Percentiles rank a stretch among this genome's conserved stretches.
phyloP scores from a whole-genome alignment of 2,329 filamentous ascomycete genomes.

The Pseudonectria foliicola region DNA sequence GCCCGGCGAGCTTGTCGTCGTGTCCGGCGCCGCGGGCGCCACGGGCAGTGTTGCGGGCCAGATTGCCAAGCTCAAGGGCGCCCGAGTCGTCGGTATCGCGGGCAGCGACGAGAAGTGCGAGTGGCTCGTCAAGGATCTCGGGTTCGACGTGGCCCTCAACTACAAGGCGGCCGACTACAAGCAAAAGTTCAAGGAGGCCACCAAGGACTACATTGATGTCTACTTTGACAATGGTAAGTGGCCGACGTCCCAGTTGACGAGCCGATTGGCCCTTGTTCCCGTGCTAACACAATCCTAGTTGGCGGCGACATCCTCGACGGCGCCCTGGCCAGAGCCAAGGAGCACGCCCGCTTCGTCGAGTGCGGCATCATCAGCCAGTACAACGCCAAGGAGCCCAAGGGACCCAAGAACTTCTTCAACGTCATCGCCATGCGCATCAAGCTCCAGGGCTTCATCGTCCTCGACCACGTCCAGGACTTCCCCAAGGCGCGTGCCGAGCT shows the following conservation, averaged over 20 bases:
- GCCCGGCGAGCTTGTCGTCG: conserved; percentile 66
- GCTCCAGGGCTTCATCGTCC: conserved; percentile 68
- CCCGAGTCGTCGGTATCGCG: conserved; percentile 55
- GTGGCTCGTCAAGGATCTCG: conserved; percentile 57
- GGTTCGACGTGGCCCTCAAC: conserved; percentile 61
- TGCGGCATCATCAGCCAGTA: conserved; percentile 68
- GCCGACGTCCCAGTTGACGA: rapidly evolving
- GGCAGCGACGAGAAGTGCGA: conserved; percentile 60
- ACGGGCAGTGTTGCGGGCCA: conserved; percentile 72
- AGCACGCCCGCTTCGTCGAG: conserved; percentile 60
- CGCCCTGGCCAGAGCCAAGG: conserved; percentile 55
- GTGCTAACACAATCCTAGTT: conserved; percentile 31
- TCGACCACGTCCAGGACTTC: conserved; percentile 59
- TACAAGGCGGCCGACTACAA: conserved; percentile 60
- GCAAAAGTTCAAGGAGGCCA: conserved; percentile 52
- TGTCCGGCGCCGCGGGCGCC: conserved; percentile 70
- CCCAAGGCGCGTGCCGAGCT: conserved; percentile 53
- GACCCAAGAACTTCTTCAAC: conserved; percentile 50
- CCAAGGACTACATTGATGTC: conserved; percentile 55
- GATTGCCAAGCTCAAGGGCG: conserved; percentile 67
- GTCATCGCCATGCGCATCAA: conserved; percentile 49
- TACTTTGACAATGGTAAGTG: conserved; percentile 59
- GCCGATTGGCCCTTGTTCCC: neutral
- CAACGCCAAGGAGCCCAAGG: conserved; percentile 48
- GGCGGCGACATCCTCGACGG: conserved; percentile 65